Conservation (phyloP, 352 stramenopile genomes). For the Saprolegnia diclina region DNA sequence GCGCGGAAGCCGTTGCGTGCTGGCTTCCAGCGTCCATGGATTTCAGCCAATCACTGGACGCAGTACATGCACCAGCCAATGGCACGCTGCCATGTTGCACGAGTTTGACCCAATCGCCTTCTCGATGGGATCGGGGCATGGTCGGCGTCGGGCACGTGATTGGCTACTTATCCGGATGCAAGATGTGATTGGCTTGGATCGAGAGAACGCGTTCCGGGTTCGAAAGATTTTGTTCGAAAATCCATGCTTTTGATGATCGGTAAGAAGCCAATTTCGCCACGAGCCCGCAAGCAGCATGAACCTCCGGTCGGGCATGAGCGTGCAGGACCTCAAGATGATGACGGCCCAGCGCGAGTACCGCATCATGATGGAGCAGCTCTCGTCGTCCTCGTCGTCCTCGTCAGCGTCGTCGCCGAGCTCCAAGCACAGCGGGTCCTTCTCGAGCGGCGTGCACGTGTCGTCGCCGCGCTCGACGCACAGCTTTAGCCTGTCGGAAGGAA, state of each 20-base stretch:
- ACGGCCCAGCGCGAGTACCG: constrained; percentile 61
- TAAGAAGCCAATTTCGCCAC: background rate
- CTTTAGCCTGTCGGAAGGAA: constrained; percentile 27
- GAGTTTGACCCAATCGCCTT: too few species aligned
- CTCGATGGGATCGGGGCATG: too few species aligned
- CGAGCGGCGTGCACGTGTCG: constrained; percentile 17
- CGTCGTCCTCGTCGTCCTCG: constrained; percentile 13
- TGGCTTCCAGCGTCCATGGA: background rate
- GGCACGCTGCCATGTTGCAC: background rate
- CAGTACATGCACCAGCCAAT: too few species aligned
- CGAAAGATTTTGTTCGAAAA: constrained; percentile 1
- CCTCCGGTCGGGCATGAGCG: constrained; percentile 75
- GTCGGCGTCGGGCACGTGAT: too few species aligned
- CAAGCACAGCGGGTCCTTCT: background rate
- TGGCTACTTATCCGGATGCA: too few species aligned
- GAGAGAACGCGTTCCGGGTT: background rate
- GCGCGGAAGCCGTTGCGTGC: too few species aligned
- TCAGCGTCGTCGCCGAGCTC: constrained; percentile 29
- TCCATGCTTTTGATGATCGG: background rate
- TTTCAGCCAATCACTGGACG: background rate
- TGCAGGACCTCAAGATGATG: constrained; percentile 78
- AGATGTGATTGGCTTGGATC: background rate
- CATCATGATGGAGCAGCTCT: constrained; percentile 61
- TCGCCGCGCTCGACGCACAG: constrained; percentile 35
- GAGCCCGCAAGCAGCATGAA: background rate